phyloP scores from a whole-genome alignment of 768 basidiomycete species.

The Termitomyces sp. region DNA sequence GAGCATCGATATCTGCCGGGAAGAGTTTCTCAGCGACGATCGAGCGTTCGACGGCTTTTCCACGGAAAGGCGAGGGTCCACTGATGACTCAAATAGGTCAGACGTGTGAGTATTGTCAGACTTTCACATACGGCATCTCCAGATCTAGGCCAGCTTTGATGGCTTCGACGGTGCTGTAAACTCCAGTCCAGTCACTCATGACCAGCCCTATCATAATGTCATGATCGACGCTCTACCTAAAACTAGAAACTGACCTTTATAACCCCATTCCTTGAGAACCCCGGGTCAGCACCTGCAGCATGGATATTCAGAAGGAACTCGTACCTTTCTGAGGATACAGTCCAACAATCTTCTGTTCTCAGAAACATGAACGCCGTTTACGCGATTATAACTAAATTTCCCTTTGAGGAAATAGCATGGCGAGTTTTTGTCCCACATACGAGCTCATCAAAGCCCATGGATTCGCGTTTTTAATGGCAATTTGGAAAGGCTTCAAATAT shows the following conservation, averaged over 20 bases:
- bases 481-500: constrained; percentile 58
- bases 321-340: constrained; percentile 45
- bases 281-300: not conserved
- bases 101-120: constrained; percentile 22
- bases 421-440: constrained; percentile 22
- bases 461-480: constrained; percentile 48
- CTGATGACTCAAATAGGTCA: constrained; percentile 16
- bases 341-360: constrained; percentile 46
- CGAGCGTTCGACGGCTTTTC: constrained; percentile 35
- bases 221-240: not conserved
- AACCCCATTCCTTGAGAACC: constrained; percentile 51
- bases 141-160: constrained; percentile 62
- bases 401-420: not conserved
- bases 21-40: constrained; percentile 38
- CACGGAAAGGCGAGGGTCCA: constrained; percentile 44
- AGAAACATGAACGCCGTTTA: constrained; percentile 56
- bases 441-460: constrained; percentile 60
- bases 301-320: not conserved
- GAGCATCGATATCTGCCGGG: constrained; percentile 33
- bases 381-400: constrained; percentile 45
- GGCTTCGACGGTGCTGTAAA: constrained; percentile 40
- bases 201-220: constrained; percentile 30
- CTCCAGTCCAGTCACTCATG: constrained; percentile 58
- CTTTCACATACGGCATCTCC: constrained; percentile 49
- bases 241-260: constrained; percentile 28